A percentile compares a stretch with the other conserved stretches of the same genome.
These are phyloP conservation scores for Aspergillus sp. DNA, from an alignment of 2,329 filamentous ascomycete species.

Conservation along the genomic window DNA sequence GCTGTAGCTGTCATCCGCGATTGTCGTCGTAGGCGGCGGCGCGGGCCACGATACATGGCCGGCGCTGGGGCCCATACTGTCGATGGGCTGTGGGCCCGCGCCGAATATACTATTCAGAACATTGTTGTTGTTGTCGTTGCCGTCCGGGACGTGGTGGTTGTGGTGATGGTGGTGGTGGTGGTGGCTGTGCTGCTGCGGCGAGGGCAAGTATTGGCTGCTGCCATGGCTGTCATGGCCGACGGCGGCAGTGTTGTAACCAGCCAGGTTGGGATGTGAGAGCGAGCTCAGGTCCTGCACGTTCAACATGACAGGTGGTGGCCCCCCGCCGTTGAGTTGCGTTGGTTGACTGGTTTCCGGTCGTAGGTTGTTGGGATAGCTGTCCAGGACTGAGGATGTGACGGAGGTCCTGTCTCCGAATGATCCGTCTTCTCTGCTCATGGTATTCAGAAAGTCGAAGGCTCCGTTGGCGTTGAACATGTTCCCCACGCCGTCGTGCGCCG, in stretches of 20 bases:
- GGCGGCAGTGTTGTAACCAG: slow-evolving; percentile 14
- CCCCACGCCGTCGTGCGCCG: slow-evolving; percentile 24
- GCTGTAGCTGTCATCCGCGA: slow-evolving; percentile 24
- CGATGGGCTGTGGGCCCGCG: slow-evolving; percentile 22
- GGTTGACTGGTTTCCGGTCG: slow-evolving; percentile 24
- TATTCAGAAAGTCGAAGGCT: slow-evolving; percentile 25
- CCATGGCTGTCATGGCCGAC: slow-evolving; percentile 25
- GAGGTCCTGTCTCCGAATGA: slow-evolving; percentile 26
- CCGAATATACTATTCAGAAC: slow-evolving; percentile 26
- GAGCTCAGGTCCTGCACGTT: slow-evolving; percentile 25
- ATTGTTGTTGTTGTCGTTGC: slow-evolving; percentile 19
- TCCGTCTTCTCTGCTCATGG: slow-evolving; percentile 28
- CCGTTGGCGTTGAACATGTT: slow-evolving; percentile 24
- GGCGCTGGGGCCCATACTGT: slow-evolving; percentile 24
- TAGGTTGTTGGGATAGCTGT: slow-evolving; percentile 23
- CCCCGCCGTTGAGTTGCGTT: slow-evolving; percentile 18
- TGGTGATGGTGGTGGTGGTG: too few species aligned
- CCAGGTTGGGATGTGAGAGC: slow-evolving; percentile 21
- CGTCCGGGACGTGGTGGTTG: slow-evolving; percentile 16
- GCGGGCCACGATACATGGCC: slow-evolving; percentile 22
- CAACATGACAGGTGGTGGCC: slow-evolving; percentile 24
- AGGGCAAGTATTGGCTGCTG: slow-evolving; percentile 25
- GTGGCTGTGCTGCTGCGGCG: slow-evolving; percentile 21
- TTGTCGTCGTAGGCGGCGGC: slow-evolving; percentile 20
- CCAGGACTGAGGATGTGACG: slow-evolving; percentile 26